Evolutionary conservation across 352 stramenopile species (phyloP).

Genomic region (Phytophthora kernoviae): DNA sequence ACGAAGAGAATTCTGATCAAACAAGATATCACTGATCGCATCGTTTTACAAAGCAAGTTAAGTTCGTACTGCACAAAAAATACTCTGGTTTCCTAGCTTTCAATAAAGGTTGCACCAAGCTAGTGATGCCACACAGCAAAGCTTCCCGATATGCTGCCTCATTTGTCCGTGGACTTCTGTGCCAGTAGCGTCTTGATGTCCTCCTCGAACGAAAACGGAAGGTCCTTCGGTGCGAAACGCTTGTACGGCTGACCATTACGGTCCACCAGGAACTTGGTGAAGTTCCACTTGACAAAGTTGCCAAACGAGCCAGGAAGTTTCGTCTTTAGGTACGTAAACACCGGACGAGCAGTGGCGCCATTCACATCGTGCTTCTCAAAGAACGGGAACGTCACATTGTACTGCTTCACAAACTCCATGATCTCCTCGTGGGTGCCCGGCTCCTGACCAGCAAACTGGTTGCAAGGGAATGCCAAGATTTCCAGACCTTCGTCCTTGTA

Average conservation of each 20-base stretch:
- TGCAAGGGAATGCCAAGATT: slow-evolving; percentile 88
- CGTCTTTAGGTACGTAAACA: slow-evolving; percentile 87
- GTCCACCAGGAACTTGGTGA: slow-evolving; percentile 92
- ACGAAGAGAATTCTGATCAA: too few species aligned
- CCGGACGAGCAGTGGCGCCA: slow-evolving; percentile 68
- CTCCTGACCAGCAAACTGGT: slow-evolving; percentile 75
- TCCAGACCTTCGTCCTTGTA: slow-evolving; percentile 68
- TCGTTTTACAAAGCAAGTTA: too few species aligned
- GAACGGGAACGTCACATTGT: slow-evolving; percentile 50
- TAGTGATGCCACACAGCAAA: too few species aligned
- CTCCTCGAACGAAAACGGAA: slow-evolving; percentile 72
- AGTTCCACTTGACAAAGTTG: slow-evolving; percentile 90
- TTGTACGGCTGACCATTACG: slow-evolving; percentile 81
- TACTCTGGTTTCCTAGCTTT: too few species aligned
- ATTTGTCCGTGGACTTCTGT: slow-evolving; percentile 13
- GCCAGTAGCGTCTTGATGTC: slow-evolving; percentile 80
- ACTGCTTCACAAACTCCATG: slow-evolving; percentile 62
- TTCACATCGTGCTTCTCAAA: slow-evolving; percentile 91
- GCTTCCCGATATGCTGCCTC: too few species aligned
- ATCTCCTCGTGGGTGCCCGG: slow-evolving; percentile 82
- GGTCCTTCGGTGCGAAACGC: slow-evolving; percentile 69
- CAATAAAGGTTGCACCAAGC: too few species aligned
- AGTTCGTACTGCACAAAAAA: too few species aligned
- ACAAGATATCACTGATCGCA: too few species aligned
- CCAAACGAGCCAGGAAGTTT: slow-evolving; percentile 71